Conservation (phyloP, 805 yeast genomes). For the Millerozyma miso region DNA sequence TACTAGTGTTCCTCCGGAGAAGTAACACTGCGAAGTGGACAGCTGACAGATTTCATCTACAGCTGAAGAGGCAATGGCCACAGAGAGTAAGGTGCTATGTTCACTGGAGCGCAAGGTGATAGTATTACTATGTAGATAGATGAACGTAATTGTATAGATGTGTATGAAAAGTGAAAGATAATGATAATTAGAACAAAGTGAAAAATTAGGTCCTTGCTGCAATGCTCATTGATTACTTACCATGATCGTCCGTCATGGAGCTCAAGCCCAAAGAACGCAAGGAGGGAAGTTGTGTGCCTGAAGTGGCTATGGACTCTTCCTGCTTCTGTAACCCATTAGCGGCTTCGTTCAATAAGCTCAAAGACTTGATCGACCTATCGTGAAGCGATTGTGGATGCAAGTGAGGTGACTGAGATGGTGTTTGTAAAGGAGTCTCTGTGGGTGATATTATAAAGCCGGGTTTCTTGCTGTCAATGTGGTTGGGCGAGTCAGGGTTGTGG, state of each 20-base stretch:
- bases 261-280: slow-evolving; percentile 20
- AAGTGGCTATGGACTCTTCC: slow-evolving; percentile 31
- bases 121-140: no score
- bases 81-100: no score
- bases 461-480: slow-evolving; percentile 5
- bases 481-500: slow-evolving; percentile 3
- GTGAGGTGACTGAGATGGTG: slow-evolving; percentile 48
- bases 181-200: no score
- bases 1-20: no score
- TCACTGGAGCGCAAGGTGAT: no score
- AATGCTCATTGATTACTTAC: background rate
- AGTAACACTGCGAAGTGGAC: no score
- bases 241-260: background rate
- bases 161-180: no score
- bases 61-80: no score
- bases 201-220: no score
- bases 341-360: slow-evolving; percentile 19
- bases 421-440: slow-evolving; percentile 46
- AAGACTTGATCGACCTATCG: slow-evolving; percentile 12
- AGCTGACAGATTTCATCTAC: no score
- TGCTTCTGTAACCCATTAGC: slow-evolving; percentile 22
- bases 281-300: slow-evolving; percentile 40
- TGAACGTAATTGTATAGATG: no score
- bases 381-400: slow-evolving; percentile 22
- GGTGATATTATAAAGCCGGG: slow-evolving; percentile 32